Evolutionary conservation across 2,329 filamentous ascomycete species (phyloP), one percentile per base, ranked within the genome.

Genomic region (Tricladium varicosporioides): DNA sequence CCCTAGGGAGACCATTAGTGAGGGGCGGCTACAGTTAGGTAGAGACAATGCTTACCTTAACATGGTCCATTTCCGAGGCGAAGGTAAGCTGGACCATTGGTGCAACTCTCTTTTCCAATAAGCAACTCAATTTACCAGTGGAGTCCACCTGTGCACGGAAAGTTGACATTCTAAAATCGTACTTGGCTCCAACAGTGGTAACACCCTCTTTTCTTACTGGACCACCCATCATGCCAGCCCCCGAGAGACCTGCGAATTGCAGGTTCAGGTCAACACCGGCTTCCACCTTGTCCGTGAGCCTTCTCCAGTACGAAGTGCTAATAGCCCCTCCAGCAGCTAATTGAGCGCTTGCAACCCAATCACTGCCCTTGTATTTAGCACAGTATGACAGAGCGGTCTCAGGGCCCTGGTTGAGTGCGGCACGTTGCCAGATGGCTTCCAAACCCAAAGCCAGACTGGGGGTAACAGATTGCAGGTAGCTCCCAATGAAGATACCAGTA

Each of bases 81-180:
- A 99, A 96, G 57, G 92, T 96, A 78, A 99, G 85, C 73, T 88
- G 89, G 58, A 99, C 92, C 27, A 92, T 89, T 63, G 92, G 91
- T 31, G 92, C 92, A 70, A 99, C 90, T 70, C 92, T 88, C 86
- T 97, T 97, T 82, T 99, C 94, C 66, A 97, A 78, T 70, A 97
- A 78, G 72, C 91, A 94, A 75, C 89, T 91, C 60, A 99, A 82
- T 80, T 96, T 96, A 73, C 94, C 94, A 73, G 91, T 87, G 70
- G 92, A 95, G 77, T 99, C 94, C 67, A 97, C 83, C 78, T 99
- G 94, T 46, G 93, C 94, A 64, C 93, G 87, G 86, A 97, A 96
- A 51, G 91, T 94, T 54, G 91, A 94, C 78, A 92, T 90, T 71
- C 91, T 85, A 85, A 99, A 99, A 74, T 97, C 93, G 77, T 99